Conservation (phyloP, 345 rosid species). For the Cardamine resedifolia region DNA sequence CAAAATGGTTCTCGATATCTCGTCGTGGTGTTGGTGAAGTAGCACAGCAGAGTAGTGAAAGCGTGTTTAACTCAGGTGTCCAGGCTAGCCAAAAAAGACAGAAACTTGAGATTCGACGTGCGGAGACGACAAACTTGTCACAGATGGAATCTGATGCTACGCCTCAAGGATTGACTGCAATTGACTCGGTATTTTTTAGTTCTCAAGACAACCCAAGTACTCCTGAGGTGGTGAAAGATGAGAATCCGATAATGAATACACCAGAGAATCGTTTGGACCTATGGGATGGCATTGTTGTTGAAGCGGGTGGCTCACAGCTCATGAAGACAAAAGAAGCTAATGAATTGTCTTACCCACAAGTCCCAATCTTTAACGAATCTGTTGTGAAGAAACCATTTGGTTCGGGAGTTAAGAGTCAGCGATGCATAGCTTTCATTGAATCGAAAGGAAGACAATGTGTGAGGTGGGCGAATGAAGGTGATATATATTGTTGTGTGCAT, state of each 20-base stretch:
- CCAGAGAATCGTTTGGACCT: slow-evolving; percentile 52
- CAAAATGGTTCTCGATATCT: slow-evolving; percentile 77
- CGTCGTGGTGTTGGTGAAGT: slow-evolving; percentile 46
- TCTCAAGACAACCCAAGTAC: slow-evolving; percentile 44
- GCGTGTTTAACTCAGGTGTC: slow-evolving; percentile 45
- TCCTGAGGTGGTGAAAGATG: slow-evolving; percentile 42
- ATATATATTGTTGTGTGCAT: slow-evolving; percentile 96
- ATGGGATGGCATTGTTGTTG: slow-evolving; percentile 79
- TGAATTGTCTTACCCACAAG: slow-evolving; percentile 34
- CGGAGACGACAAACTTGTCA: slow-evolving; percentile 62
- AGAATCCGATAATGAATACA: slow-evolving; percentile 37
- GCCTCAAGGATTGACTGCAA: slow-evolving; percentile 44
- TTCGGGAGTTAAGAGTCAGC: slow-evolving; percentile 68
- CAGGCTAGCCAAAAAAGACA: slow-evolving; percentile 75
- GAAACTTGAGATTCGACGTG: slow-evolving; percentile 93
- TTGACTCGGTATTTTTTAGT: slow-evolving; percentile 59
- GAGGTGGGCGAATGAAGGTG: slow-evolving; percentile 98
- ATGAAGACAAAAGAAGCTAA: slow-evolving; percentile 33
- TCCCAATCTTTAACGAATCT: slow-evolving; percentile 33
- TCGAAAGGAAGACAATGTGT: slow-evolving; percentile 95
- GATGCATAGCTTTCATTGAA: slow-evolving; percentile 89
- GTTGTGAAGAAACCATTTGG: slow-evolving; percentile 48
- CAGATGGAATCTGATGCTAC: slow-evolving; percentile 52
- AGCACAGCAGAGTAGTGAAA: slow-evolving; percentile 45
- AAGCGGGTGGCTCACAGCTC: slow-evolving; percentile 49